Evolutionary conservation across 1,139 yeast species (phyloP).

Genomic region (Debaryomyces singareniensis): DNA sequence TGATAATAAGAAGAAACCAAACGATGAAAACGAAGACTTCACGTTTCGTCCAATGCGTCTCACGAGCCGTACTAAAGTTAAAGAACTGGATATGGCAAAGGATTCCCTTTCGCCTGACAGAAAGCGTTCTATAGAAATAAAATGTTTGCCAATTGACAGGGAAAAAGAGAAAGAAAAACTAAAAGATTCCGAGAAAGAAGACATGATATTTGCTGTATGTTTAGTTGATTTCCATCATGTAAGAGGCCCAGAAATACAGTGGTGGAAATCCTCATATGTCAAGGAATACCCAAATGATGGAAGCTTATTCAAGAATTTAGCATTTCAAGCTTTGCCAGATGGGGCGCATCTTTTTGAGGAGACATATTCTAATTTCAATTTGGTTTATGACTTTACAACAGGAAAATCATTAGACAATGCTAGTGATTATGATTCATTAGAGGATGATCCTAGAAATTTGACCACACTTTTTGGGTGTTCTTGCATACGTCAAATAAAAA

Average conservation of each 20-base stretch:
- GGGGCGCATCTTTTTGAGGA: slow-evolving; percentile 92
- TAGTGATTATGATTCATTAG: slow-evolving; percentile 38
- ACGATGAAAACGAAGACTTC: slow-evolving; percentile 17
- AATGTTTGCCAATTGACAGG: slow-evolving; percentile 28
- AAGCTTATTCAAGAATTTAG: slow-evolving; percentile 74
- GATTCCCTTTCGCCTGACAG: slow-evolving; percentile 2
- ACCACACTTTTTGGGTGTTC: slow-evolving; percentile 89
- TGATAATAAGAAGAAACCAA: slow-evolving; percentile 1
- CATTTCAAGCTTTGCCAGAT: slow-evolving; percentile 94
- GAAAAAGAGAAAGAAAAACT: slow-evolving; percentile 3
- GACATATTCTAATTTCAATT: slow-evolving; percentile 85
- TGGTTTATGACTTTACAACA: slow-evolving; percentile 62
- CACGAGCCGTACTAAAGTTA: slow-evolving; percentile 12
- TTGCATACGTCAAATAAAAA: slow-evolving; percentile 78
- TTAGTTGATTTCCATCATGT: slow-evolving; percentile 92
- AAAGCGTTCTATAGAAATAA: slow-evolving; percentile 26
- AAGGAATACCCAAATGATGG: slow-evolving; percentile 31
- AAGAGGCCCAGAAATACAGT: slow-evolving; percentile 92
- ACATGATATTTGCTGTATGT: slow-evolving; percentile 72
- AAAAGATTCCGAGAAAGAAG: slow-evolving; percentile 13
- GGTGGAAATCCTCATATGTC: slow-evolving; percentile 70
- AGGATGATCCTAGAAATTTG: slow-evolving; percentile 41
- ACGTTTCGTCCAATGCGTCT: slow-evolving; percentile 29
- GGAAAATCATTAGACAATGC: slow-evolving; percentile 39
- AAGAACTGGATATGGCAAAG: slow-evolving; percentile 2